These are phyloP conservation scores for Bryoerythrophyllum caledonicum DNA, from an alignment of 225 moss, liverwort and hornwort genomes.

Conservation along the genomic window DNA sequence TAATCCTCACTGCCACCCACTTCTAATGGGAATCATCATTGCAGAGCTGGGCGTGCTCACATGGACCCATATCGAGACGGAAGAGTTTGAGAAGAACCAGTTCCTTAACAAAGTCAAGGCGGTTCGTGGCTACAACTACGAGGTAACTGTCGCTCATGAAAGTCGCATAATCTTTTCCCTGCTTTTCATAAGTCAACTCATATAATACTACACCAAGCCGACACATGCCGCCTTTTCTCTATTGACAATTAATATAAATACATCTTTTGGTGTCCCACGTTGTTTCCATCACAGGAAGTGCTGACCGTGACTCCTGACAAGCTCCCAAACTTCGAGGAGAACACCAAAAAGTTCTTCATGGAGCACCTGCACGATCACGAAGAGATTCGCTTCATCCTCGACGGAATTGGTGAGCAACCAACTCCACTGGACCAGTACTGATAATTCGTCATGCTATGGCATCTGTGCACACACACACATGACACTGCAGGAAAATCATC, in stretches of 20 bases:
- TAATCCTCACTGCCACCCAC: not conserved
- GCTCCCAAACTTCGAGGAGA: conserved; percentile 58
- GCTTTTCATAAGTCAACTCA: conserved; percentile 17
- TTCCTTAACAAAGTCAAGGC: conserved; percentile 56
- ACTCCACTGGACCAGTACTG: not conserved
- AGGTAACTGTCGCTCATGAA: conserved; percentile 15
- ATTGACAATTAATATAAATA: not conserved
- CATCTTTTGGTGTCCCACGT: not conserved
- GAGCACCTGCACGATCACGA: conserved; percentile 75
- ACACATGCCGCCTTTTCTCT: too few species aligned
- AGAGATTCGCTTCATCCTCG: conserved; percentile 74
- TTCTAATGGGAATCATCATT: not conserved
- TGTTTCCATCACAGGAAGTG: conserved; percentile 40
- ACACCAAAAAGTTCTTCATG: conserved; percentile 50
- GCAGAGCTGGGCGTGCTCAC: conserved; percentile 66
- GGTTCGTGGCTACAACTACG: conserved; percentile 61
- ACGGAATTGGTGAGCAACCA: conserved; percentile 44
- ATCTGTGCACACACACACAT: too few species aligned
- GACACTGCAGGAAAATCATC: not conserved
- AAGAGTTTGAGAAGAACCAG: conserved; percentile 39
- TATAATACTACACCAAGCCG: too few species aligned
- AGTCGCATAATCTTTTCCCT: not conserved
- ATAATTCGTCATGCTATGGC: too few species aligned
- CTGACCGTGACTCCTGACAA: conserved; percentile 58
- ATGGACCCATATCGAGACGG: conserved; percentile 62